phyloP scores from a whole-genome alignment of 2,329 filamentous ascomycete genomes.

The Penicillium sp. region DNA sequence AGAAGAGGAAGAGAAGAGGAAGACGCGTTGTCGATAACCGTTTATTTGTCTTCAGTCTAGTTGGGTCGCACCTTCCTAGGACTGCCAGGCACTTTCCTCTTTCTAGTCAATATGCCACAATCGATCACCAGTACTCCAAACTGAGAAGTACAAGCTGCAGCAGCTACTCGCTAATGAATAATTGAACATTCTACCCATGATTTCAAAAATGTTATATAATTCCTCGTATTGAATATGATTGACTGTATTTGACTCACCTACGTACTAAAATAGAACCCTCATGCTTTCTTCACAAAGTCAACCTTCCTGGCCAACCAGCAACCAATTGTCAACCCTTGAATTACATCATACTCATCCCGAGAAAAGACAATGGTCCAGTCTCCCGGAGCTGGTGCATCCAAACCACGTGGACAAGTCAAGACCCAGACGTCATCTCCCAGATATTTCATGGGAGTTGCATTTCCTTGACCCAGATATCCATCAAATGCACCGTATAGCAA shows the following conservation, averaged over 20 bases:
- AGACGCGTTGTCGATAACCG: too few species aligned
- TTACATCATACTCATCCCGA: slow-evolving; percentile 24
- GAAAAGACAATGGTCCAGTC: slow-evolving; percentile 47
- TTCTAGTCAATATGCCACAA: too few species aligned
- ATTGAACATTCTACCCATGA: background rate
- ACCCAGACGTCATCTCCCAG: slow-evolving; percentile 44
- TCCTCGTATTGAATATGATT: background rate
- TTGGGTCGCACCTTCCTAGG: too few species aligned
- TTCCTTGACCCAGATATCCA: slow-evolving; percentile 45
- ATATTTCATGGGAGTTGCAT: slow-evolving; percentile 39
- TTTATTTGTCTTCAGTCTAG: too few species aligned
- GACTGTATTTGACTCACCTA: background rate
- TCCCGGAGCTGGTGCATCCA: slow-evolving; percentile 46
- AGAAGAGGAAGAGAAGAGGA: too few species aligned
- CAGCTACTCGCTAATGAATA: too few species aligned
- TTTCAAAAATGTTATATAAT: too few species aligned
- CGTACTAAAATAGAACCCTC: background rate
- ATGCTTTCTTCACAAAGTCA: slow-evolving; percentile 16
- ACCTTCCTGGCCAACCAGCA: slow-evolving; percentile 43
- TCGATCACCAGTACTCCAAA: too few species aligned
- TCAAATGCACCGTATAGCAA: slow-evolving; percentile 47
- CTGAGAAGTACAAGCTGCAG: too few species aligned
- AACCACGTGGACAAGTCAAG: slow-evolving; percentile 40
- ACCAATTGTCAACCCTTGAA: slow-evolving; percentile 36
- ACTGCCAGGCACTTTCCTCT: too few species aligned